phyloP scores from a whole-genome alignment of 225 moss, liverwort and hornwort genomes.

The Physcomitrium patens region DNA sequence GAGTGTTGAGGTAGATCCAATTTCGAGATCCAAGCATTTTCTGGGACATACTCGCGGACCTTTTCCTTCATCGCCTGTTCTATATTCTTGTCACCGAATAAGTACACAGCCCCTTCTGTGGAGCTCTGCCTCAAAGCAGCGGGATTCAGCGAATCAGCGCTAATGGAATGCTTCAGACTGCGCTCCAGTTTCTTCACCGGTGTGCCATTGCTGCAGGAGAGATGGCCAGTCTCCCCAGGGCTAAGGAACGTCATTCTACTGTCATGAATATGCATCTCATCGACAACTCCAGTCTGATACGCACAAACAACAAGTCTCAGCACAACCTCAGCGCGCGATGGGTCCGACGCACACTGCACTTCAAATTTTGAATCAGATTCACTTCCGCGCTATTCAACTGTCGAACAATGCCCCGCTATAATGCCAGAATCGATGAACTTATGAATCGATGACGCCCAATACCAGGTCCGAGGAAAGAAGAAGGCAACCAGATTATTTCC shows the following conservation, averaged over 20 bases:
- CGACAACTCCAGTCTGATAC: slow-evolving; percentile 39
- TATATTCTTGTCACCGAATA: slow-evolving; percentile 27
- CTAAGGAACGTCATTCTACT: slow-evolving; percentile 9
- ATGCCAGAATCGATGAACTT: too few species aligned
- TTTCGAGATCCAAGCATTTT: slow-evolving; percentile 42
- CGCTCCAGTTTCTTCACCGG: slow-evolving; percentile 54
- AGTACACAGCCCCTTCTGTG: slow-evolving; percentile 30
- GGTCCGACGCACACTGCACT: not conserved
- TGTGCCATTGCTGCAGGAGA: not conserved
- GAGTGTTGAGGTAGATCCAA: slow-evolving; percentile 45
- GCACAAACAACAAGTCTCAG: not conserved
- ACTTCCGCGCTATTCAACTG: not conserved
- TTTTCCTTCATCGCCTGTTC: slow-evolving; percentile 13
- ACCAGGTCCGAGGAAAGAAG: too few species aligned
- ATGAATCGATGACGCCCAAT: too few species aligned
- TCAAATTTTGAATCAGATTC: not conserved
- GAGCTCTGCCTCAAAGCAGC: slow-evolving; percentile 18
- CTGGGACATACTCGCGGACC: not conserved
- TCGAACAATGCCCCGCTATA: too few species aligned
- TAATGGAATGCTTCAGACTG: slow-evolving; percentile 53
- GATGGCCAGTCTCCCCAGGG: slow-evolving; percentile 7
- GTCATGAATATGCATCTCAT: slow-evolving; percentile 33
- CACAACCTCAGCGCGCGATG: not conserved
- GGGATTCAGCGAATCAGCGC: slow-evolving; percentile 34
- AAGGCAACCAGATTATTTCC: too few species aligned